Percentiles rank a stretch among this genome's conserved stretches.
phyloP scores from a whole-genome alignment of 2,329 filamentous ascomycete species.

The Botrytis sinoallii region DNA sequence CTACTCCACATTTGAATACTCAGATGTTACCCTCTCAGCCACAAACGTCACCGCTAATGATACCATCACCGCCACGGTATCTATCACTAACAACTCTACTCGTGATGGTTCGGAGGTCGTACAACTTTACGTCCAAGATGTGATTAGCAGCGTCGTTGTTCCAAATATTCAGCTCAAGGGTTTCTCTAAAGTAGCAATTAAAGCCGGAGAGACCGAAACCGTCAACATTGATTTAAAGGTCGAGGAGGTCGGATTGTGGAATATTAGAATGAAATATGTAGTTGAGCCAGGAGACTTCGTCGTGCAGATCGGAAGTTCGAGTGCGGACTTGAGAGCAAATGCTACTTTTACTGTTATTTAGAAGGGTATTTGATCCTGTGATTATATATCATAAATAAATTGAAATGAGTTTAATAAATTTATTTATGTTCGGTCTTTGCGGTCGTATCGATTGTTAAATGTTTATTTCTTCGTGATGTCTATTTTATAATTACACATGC shows the following conservation, averaged over 20 bases:
- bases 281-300: slow-evolving; percentile 69
- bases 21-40: slow-evolving; percentile 45
- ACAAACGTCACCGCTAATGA: slow-evolving; percentile 41
- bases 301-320: slow-evolving; percentile 59
- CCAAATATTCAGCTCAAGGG: slow-evolving; percentile 64
- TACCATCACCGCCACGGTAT: slow-evolving; percentile 50
- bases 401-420: background rate
- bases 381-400: background rate
- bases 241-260: slow-evolving; percentile 70
- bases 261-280: slow-evolving; percentile 66
- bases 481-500: background rate
- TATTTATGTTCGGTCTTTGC: background rate
- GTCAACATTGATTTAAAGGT: slow-evolving; percentile 60
- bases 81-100: slow-evolving; percentile 58
- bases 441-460: background rate
- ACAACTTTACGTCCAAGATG: slow-evolving; percentile 53
- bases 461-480: background rate
- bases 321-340: slow-evolving; percentile 53
- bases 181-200: slow-evolving; percentile 65
- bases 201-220: slow-evolving; percentile 49
- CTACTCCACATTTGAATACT: slow-evolving; percentile 60
- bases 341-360: slow-evolving; percentile 52
- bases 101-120: slow-evolving; percentile 52
- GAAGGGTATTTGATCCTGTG: background rate
- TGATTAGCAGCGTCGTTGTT: slow-evolving; percentile 58